Evolutionary conservation across 1,139 yeast genomes (phyloP), one percentile per base, ranked within the genome.

Genomic region (Taphrina communis): DNA sequence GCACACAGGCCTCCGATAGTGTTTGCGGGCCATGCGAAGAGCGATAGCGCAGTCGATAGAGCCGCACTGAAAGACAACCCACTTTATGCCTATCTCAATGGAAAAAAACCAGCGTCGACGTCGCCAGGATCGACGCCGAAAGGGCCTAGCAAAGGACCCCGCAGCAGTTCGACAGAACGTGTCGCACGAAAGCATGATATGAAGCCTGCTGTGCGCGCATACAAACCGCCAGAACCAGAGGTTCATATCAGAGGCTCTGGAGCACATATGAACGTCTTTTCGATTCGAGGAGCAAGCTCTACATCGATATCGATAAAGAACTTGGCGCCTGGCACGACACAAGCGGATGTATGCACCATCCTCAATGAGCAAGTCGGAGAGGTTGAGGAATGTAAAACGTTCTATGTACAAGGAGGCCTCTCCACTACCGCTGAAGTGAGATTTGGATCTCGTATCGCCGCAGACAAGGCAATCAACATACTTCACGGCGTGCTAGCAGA

Each of bases 211-310:
- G 9, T 2, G 36, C 53, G 53, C n/a, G 3, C n/a, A n/a, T 17
- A 14, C 19, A 44, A 19, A n/a, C 12, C 12, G n/a, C 19, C 48
- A 44, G 48, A 44, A 17, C 48, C 48, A 12, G 48, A 44, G 19
- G 48, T 44, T 11, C 48, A 44, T 12, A 56, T 56, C 35, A 38
- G 46, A 56, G 60, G 60, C 4, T 56, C 60, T 7, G 60, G 60
- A 9, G 19, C 39, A 41, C 25, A 12, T 9, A 19, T 48, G 38
- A 63, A 63, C 7, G 36, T 44, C 3, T 46, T 63, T 17, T 55
- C 67, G 6, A 55, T 63, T 1, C 67, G 67, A 12, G 67, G 67
- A 2, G 67, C 59, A 6, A 63, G 67, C 25, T 63, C 67, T 17
- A 63, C 67, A 9, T 53, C 61, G 21, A 48, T 63, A 1, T 57